Percentiles rank a stretch among this genome's conserved stretches.
Conservation (phyloP, 345 rosid species). For the Leavenworthia alabamica region DNA sequence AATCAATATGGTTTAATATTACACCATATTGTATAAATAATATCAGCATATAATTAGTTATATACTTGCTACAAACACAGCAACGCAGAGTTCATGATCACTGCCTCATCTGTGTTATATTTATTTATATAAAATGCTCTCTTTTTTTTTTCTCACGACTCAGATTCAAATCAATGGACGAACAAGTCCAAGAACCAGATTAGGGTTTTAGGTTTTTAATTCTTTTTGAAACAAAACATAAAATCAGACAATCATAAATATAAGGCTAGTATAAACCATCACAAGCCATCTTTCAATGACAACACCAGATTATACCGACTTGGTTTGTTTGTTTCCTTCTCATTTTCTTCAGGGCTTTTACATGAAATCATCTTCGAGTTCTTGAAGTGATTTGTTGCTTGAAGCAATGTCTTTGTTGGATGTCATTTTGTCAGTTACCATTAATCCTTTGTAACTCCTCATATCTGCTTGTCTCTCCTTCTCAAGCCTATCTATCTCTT, state of each 20-base stretch:
- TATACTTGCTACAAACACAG: neutral
- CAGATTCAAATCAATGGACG: slow-evolving; percentile 8
- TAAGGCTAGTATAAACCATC: slow-evolving; percentile 3
- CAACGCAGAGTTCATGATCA: neutral
- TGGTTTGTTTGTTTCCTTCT: neutral
- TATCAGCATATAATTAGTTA: neutral
- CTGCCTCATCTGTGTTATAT: neutral
- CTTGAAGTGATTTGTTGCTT: slow-evolving; percentile 78
- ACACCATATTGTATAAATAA: neutral
- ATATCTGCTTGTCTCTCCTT: slow-evolving; percentile 87
- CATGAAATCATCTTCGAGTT: slow-evolving; percentile 97
- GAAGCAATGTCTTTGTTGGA: slow-evolving; percentile 89
- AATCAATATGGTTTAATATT: neutral
- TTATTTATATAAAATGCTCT: neutral
- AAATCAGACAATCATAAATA: slow-evolving; percentile 15
- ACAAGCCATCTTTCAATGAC: slow-evolving; percentile 24
- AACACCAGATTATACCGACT: slow-evolving; percentile 14
- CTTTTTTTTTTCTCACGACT: neutral
- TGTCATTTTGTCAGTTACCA: slow-evolving; percentile 94
- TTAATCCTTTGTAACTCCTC: slow-evolving; percentile 94
- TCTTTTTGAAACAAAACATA: slow-evolving; percentile 16
- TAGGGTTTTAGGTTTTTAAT: slow-evolving; percentile 6
- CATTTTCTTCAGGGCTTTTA: slow-evolving; percentile 31
- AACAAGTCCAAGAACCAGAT: slow-evolving; percentile 17
- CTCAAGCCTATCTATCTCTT: slow-evolving; percentile 82